Evolutionary conservation across 2,329 filamentous ascomycete species (phyloP).

Genomic region (Salinomyces thailandicus): DNA sequence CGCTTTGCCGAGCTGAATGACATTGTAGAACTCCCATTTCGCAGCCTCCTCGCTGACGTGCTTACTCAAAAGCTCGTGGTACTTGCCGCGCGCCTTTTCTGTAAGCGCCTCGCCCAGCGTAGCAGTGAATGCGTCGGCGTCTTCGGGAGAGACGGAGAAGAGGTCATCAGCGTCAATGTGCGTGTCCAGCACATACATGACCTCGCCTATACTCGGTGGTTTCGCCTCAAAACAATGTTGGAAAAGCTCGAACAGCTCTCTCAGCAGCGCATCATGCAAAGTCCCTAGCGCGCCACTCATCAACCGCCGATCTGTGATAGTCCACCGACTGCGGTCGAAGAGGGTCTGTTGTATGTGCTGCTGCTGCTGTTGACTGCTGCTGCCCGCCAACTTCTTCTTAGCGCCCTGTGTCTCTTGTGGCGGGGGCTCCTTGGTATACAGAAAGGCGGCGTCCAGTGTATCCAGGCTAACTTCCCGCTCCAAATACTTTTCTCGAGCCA

Average conservation of each 20-base stretch:
- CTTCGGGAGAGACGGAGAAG: constrained; percentile 61
- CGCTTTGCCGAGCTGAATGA: constrained; percentile 77
- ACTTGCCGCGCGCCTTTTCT: constrained; percentile 66
- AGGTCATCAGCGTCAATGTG: constrained; percentile 71
- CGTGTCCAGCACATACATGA: constrained; percentile 70
- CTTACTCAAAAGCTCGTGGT: constrained; percentile 66
- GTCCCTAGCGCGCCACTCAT: constrained; percentile 67
- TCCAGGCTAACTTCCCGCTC: constrained; percentile 73
- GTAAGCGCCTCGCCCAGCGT: constrained; percentile 63
- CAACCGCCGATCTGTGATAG: constrained; percentile 37
- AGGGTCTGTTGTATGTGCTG: constrained; percentile 29
- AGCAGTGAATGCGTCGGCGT: constrained; percentile 59
- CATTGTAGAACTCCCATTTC: constrained; percentile 82
- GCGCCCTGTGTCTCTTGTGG: constrained; percentile 28
- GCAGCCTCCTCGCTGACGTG: constrained; percentile 71
- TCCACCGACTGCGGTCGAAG: constrained; percentile 42
- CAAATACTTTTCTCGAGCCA: constrained; percentile 72
- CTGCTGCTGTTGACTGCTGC: constrained; percentile 43
- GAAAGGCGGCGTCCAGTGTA: constrained; percentile 73
- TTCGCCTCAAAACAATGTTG: constrained; percentile 85
- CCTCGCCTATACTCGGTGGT: constrained; percentile 64
- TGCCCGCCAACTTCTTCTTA: constrained; percentile 42
- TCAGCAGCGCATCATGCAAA: constrained; percentile 70
- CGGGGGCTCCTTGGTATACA: constrained; percentile 62
- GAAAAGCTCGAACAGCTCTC: constrained; percentile 80